A percentile compares a stretch with the other conserved stretches of the same genome.
Evolutionary conservation across 1,284 basidiomycete species (phyloP).

Genomic region (Peniophora sp.): DNA sequence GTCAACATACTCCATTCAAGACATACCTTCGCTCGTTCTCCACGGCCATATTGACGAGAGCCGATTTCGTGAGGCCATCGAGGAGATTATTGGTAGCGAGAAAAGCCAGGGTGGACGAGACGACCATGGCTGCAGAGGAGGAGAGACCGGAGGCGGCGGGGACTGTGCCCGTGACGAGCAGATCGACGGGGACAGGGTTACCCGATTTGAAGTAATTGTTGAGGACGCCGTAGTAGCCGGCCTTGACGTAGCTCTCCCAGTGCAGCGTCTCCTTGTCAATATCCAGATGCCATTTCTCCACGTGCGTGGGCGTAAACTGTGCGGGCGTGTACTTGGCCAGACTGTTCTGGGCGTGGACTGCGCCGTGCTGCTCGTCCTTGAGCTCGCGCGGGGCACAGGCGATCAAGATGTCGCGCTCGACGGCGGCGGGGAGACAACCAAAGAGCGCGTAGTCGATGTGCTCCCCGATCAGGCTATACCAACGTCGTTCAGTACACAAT

Average conservation of each 20-base stretch:
- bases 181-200: slow-evolving; percentile 50
- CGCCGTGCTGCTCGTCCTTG: slow-evolving; percentile 14
- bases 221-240: slow-evolving; percentile 73
- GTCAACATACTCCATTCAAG: too few species aligned
- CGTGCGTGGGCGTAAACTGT: slow-evolving; percentile 44
- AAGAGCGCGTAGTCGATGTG: slow-evolving; percentile 85
- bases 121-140: slow-evolving; percentile 73
- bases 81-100: slow-evolving; percentile 69
- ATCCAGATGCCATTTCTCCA: slow-evolving; percentile 60
- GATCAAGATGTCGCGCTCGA: slow-evolving; percentile 81
- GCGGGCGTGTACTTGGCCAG: slow-evolving; percentile 51
- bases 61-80: slow-evolving; percentile 52
- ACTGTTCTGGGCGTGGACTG: slow-evolving; percentile 62
- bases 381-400: slow-evolving; percentile 54
- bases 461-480: slow-evolving; percentile 47
- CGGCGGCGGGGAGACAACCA: slow-evolving; percentile 76
- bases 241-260: slow-evolving; percentile 87
- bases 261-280: slow-evolving; percentile 64
- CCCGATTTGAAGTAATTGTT: slow-evolving; percentile 46
- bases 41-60: slow-evolving; percentile 71
- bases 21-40: slow-evolving; percentile 80
- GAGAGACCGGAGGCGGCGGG: slow-evolving; percentile 80
- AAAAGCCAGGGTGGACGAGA: slow-evolving; percentile 74
- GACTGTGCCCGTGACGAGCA: slow-evolving; percentile 72
- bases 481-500: too few species aligned